Base-by-base conservation (phyloP, 257 asterid genomes). In the Solanum neorickii region DNA sequence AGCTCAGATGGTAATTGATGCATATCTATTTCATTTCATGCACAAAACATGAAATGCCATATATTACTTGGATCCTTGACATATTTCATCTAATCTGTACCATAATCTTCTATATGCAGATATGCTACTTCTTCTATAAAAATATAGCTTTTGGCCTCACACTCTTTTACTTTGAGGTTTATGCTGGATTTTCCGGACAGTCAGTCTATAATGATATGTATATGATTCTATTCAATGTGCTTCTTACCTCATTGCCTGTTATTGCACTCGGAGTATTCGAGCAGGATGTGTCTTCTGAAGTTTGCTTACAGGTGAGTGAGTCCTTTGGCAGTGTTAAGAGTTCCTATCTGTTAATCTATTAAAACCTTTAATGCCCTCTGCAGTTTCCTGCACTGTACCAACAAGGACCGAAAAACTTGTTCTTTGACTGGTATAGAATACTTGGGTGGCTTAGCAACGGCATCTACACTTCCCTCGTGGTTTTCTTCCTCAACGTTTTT, bases 301-400 rank as follows among this genome's bases (percentile, higher is more conserved):
- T 97, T 70, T 97, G 99, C 94, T 88, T 97, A 91, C 98, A 97
- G 99, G 99, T 97, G 85, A 49, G 97, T 96, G 86, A 44, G 98
- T 85, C 83, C 68, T 49, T 69, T 86, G 83, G 37, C 37, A 25
- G 20, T 69, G 27, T 84, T 16, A 68, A 68, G 12, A 80, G 18
- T 49, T 82, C 70, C 70, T 11, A 31, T 6, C 70, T 21, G 21
- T 82, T 31, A 52, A 29, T 56, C 10, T 82, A 52, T 75, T 52
- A 27, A 60, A 70, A 75, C 82, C 66, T 56, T 41, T 35, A 41
- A 83, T 70, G 83, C 25, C 7, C 39, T 69, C 73, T 91, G 91
- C 94, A 95, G 99, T 97, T 97, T 91, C 99, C 99, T 31, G 98
- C 99, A n/a, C 89, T 97, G 78, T 97, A 97, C 87, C 99, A 97